These are phyloP conservation scores for Penicillium freii DNA, from an alignment of 2,329 filamentous ascomycete species.

Conservation along the genomic window DNA sequence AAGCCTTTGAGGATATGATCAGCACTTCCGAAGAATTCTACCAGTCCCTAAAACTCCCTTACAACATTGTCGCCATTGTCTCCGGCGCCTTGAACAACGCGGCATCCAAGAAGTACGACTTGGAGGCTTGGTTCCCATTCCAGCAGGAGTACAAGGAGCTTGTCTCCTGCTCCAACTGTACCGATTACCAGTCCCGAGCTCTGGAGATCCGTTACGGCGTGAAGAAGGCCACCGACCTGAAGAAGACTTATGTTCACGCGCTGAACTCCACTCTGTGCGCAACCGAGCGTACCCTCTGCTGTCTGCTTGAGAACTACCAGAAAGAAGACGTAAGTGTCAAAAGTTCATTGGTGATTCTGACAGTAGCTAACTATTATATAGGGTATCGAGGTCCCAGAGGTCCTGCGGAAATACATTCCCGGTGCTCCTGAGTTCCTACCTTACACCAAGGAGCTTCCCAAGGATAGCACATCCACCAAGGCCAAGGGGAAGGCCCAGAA, in stretches of 20 bases:
- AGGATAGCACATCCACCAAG: constrained; percentile 66
- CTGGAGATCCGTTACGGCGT: constrained; percentile 88
- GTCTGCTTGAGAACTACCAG: constrained; percentile 95
- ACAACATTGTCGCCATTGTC: constrained; percentile 89
- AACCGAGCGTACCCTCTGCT: constrained; percentile 89
- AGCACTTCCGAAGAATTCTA: constrained; percentile 90
- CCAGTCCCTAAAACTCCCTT: constrained; percentile 81
- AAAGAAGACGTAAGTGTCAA: constrained; percentile 66
- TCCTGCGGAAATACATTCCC: constrained; percentile 83
- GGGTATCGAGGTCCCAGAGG: constrained; percentile 77
- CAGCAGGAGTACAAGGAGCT: constrained; percentile 98
- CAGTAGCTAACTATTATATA: constrained; percentile 36
- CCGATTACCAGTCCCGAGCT: constrained; percentile 92
- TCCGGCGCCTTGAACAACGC: constrained; percentile 93
- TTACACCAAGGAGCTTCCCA: constrained; percentile 80
- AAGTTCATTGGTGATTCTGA: not conserved
- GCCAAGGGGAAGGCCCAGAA: constrained; percentile 42
- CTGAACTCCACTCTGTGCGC: constrained; percentile 88
- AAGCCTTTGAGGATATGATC: constrained; percentile 93
- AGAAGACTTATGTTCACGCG: constrained; percentile 93
- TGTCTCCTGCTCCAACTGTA: constrained; percentile 96
- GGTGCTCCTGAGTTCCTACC: constrained; percentile 86
- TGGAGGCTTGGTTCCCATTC: constrained; percentile 95
- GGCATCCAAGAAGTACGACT: constrained; percentile 86
- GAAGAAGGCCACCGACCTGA: constrained; percentile 78